A percentile compares a stretch with the other conserved stretches of the same genome.
Conservation (phyloP, 2,329 filamentous ascomycete genomes). For the Pyrenophora tritici-repentis region DNA sequence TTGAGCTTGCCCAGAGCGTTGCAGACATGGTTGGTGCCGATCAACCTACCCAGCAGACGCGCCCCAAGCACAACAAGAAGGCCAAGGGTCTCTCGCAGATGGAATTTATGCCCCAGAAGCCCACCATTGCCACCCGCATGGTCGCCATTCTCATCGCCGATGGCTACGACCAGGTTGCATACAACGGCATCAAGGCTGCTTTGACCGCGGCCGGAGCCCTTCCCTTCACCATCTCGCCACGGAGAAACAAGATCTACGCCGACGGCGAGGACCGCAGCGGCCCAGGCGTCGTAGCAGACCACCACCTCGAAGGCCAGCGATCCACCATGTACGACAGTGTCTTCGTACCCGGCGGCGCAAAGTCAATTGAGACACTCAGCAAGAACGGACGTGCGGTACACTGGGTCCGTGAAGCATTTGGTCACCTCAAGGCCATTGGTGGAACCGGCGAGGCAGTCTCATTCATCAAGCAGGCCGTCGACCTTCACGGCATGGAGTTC, state of each 20-base stretch:
- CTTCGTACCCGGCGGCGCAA: slow-evolving; percentile 73
- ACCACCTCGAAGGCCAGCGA: slow-evolving; percentile 79
- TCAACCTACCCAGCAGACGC: slow-evolving; percentile 58
- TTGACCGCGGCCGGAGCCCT: slow-evolving; percentile 67
- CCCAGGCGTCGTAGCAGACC: slow-evolving; percentile 67
- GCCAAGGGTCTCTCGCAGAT: slow-evolving; percentile 71
- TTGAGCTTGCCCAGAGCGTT: slow-evolving; percentile 69
- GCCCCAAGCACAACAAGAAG: slow-evolving; percentile 68
- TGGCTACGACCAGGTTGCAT: slow-evolving; percentile 71
- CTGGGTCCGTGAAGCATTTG: slow-evolving; percentile 80
- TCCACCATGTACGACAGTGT: slow-evolving; percentile 81
- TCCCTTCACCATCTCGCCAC: slow-evolving; percentile 73
- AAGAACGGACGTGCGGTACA: slow-evolving; percentile 75
- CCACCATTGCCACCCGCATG: slow-evolving; percentile 72
- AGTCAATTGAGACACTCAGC: slow-evolving; percentile 65
- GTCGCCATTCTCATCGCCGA: slow-evolving; percentile 79
- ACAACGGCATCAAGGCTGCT: slow-evolving; percentile 67
- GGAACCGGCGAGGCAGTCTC: slow-evolving; percentile 74
- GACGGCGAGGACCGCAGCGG: slow-evolving; percentile 60
- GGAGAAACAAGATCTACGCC: slow-evolving; percentile 68
- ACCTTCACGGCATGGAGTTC: slow-evolving; percentile 56
- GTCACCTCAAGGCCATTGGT: slow-evolving; percentile 78
- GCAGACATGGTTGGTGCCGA: slow-evolving; percentile 71
- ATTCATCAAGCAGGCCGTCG: slow-evolving; percentile 59
- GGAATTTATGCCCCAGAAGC: slow-evolving; percentile 66